Conservation (phyloP, 139 green algal species). For the Asterochloris sp. region DNA sequence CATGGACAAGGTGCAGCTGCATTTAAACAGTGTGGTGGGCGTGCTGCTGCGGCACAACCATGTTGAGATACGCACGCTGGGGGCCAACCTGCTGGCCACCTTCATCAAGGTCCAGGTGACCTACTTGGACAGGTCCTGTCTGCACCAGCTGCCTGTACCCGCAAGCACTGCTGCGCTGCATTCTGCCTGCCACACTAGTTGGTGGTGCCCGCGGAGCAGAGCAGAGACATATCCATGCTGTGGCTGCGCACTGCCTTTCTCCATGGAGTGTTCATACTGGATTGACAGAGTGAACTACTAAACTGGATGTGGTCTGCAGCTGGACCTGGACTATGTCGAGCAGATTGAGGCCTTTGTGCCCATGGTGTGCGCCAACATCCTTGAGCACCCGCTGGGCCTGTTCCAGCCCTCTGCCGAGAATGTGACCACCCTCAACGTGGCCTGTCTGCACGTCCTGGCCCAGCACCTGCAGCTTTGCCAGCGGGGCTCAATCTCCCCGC, state of each 20-base stretch:
- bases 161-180: not conserved
- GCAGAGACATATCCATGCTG: too few species aligned
- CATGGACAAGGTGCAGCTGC: conserved; percentile 8
- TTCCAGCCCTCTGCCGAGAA: not conserved
- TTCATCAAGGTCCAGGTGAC: conserved; percentile 36
- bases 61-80: conserved; percentile 21
- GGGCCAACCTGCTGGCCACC: conserved; percentile 32
- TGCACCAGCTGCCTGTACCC: too few species aligned
- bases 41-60: conserved; percentile 25
- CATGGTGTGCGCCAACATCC: conserved; percentile 29
- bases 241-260: not conserved
- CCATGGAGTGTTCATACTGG: not conserved
- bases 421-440: not conserved
- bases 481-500: conserved; percentile 30
- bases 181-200: not conserved
- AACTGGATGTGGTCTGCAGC: conserved; percentile 17
- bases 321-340: conserved; percentile 33
- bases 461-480: conserved; percentile 39
- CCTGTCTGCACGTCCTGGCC: conserved; percentile 8
- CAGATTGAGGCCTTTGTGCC: conserved; percentile 40
- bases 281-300: not conserved
- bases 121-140: not conserved
- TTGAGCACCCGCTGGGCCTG: not conserved
- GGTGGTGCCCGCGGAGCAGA: too few species aligned
- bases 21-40: conserved; percentile 35